Percentiles rank a stretch among this genome's conserved stretches.
These are phyloP conservation scores for Rhizoclosmatium sp. DNA, from an alignment of 192 early-diverging fungal genomes.

Conservation along the genomic window DNA sequence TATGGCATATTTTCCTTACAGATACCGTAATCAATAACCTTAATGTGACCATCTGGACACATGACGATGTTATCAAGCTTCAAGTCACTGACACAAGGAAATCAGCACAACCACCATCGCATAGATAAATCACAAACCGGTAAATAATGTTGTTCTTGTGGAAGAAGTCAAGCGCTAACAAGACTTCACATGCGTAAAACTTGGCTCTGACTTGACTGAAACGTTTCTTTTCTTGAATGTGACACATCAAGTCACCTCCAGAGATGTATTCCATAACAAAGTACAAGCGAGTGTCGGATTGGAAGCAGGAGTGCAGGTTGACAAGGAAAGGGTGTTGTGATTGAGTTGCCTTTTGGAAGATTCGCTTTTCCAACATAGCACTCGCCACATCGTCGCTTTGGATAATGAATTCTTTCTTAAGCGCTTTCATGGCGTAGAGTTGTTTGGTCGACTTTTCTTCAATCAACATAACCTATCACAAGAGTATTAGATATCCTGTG, in stretches of 20 bases:
- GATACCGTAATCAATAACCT: slow-evolving; percentile 97
- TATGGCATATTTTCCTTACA: slow-evolving; percentile 85
- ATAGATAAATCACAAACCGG: slow-evolving; percentile 46
- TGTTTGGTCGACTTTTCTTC: slow-evolving; percentile 80
- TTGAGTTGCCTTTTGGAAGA: slow-evolving; percentile 88
- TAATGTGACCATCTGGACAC: slow-evolving; percentile 91
- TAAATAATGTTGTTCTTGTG: slow-evolving; percentile 95
- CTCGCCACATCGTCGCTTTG: slow-evolving; percentile 96
- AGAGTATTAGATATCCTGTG: background rate
- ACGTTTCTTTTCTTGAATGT: slow-evolving; percentile 86
- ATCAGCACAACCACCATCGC: background rate
- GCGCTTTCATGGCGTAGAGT: slow-evolving; percentile 95
- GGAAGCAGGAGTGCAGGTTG: slow-evolving; percentile 95
- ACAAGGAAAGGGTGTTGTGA: slow-evolving; percentile 94
- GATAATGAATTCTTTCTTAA: slow-evolving; percentile 96
- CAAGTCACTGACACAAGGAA: slow-evolving; percentile 71
- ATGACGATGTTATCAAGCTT: slow-evolving; percentile 97
- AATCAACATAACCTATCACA: slow-evolving; percentile 84
- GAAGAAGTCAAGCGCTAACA: slow-evolving; percentile 94
- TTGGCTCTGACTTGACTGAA: slow-evolving; percentile 92
- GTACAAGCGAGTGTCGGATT: slow-evolving; percentile 89
- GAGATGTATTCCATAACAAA: slow-evolving; percentile 99
- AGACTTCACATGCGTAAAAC: slow-evolving; percentile 96
- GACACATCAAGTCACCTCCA: slow-evolving; percentile 98
- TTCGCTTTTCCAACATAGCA: slow-evolving; percentile 79